Conservation (phyloP, 768 basidiomycete species). For the Mycena filopes region DNA sequence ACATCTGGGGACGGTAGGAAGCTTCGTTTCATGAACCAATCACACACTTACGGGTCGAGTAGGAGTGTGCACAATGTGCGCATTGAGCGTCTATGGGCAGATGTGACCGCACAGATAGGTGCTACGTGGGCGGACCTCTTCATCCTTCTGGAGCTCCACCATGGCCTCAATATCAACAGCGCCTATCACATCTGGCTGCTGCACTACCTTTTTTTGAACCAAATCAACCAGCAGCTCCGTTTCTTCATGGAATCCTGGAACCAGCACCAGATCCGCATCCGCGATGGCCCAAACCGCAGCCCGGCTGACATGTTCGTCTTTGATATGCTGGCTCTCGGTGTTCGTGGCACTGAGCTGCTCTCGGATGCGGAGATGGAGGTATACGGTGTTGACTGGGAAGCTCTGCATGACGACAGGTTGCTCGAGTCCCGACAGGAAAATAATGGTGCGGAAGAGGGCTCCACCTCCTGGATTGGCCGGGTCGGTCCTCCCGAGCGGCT, state of each 20-base stretch:
- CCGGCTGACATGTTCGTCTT: too few relatives aligned
- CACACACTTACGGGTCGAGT: not conserved
- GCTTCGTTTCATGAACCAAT: not conserved
- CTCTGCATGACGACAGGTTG: too few relatives aligned
- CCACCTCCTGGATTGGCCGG: too few relatives aligned
- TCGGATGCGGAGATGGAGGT: too few relatives aligned
- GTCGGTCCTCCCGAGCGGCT: too few relatives aligned
- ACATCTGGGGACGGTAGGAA: slow-evolving; percentile 38
- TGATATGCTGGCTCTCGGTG: too few relatives aligned
- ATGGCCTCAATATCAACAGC: slow-evolving; percentile 36
- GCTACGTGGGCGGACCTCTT: slow-evolving; percentile 42
- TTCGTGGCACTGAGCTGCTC: too few relatives aligned
- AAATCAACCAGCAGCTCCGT: slow-evolving; percentile 35
- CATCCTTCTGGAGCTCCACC: slow-evolving; percentile 33
- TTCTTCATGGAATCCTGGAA: slow-evolving; percentile 42
- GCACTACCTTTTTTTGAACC: slow-evolving; percentile 40
- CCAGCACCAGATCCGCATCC: slow-evolving; percentile 33
- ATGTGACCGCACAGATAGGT: slow-evolving; percentile 38
- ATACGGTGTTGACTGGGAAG: too few relatives aligned
- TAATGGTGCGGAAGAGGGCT: too few relatives aligned
- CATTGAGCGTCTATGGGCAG: slow-evolving; percentile 43
- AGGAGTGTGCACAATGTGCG: slow-evolving; percentile 42
- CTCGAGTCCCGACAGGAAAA: too few relatives aligned
- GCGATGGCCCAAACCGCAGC: slow-evolving; percentile 14
- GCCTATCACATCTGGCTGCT: too few relatives aligned